Percentiles rank a stretch among this genome's conserved stretches.
These are phyloP conservation scores for Comarum palustre DNA, from an alignment of 306 rosid species.

Conservation along the genomic window DNA sequence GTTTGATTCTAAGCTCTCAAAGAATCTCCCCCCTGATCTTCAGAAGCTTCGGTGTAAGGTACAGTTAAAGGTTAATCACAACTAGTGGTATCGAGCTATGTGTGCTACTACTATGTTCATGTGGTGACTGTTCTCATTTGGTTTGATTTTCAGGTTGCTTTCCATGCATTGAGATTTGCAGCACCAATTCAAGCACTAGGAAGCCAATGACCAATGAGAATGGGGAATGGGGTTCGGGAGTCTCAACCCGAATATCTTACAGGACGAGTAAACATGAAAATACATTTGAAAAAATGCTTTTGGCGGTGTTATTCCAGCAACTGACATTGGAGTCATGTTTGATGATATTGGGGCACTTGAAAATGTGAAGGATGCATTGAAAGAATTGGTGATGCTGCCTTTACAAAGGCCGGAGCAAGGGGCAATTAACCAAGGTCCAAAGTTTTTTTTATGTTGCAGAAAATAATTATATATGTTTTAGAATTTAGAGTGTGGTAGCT, in stretches of 20 bases:
- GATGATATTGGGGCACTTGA: too few species aligned
- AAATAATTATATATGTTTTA: too few species aligned
- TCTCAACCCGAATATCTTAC: slow-evolving; percentile 50
- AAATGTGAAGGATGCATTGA: too few species aligned
- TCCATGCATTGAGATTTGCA: slow-evolving; percentile 52
- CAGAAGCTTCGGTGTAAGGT: slow-evolving; percentile 63
- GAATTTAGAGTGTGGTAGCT: too few species aligned
- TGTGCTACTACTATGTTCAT: not conserved
- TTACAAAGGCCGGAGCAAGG: too few species aligned
- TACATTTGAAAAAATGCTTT: too few species aligned
- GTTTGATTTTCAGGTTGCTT: slow-evolving; percentile 41
- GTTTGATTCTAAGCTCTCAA: slow-evolving; percentile 55
- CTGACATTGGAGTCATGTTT: too few species aligned
- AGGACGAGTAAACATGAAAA: slow-evolving; percentile 41
- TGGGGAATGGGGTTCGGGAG: slow-evolving; percentile 46
- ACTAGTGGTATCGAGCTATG: not conserved
- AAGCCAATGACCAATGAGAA: slow-evolving; percentile 40
- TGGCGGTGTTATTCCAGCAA: too few species aligned
- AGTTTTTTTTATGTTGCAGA: too few species aligned
- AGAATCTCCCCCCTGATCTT: slow-evolving; percentile 53
- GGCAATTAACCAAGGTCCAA: too few species aligned
- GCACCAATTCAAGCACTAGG: slow-evolving; percentile 50
- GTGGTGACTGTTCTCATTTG: not conserved
- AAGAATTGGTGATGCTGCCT: too few species aligned
- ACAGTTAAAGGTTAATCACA: not conserved